A percentile compares a stretch with the other conserved stretches of the same genome.
phyloP scores from a whole-genome alignment of 1,139 yeast genomes.

The Suhomyces kunorum region DNA sequence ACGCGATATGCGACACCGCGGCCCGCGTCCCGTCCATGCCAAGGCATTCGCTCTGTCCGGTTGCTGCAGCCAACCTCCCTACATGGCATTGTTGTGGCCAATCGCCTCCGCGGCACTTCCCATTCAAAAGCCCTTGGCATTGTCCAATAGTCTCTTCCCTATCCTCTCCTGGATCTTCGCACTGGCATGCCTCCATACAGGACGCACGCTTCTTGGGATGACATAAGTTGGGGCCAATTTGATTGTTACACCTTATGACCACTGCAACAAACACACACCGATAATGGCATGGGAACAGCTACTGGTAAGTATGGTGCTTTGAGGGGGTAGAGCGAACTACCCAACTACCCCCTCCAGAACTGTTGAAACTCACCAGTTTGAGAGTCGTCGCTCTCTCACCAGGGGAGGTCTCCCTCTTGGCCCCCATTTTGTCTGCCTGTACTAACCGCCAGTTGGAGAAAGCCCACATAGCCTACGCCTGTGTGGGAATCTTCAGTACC shows the following conservation, averaged over 20 bases:
- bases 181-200: slow-evolving; percentile 1
- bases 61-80: too few relatives aligned
- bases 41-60: background rate
- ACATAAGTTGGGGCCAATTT: background rate
- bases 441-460: slow-evolving; percentile 36
- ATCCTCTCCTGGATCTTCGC: slow-evolving; percentile 1
- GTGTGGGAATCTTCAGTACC: slow-evolving; percentile 86
- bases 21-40: slow-evolving; percentile 1
- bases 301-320: slow-evolving; percentile 32
- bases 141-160: background rate
- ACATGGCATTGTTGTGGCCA: too few relatives aligned
- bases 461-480: slow-evolving; percentile 89
- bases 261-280: background rate
- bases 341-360: too few relatives aligned
- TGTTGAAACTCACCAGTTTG: too few relatives aligned
- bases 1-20: too few relatives aligned
- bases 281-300: slow-evolving; percentile 44
- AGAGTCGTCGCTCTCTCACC: too few relatives aligned
- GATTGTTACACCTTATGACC: slow-evolving; percentile 3
- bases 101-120: too few relatives aligned
- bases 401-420: background rate
- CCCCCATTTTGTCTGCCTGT: background rate
- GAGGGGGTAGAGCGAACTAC: background rate
- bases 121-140: too few relatives aligned
- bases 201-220: background rate